Base-by-base conservation (phyloP, 495 filamentous ascomycete genomes). In the Tuber calosporum region DNA sequence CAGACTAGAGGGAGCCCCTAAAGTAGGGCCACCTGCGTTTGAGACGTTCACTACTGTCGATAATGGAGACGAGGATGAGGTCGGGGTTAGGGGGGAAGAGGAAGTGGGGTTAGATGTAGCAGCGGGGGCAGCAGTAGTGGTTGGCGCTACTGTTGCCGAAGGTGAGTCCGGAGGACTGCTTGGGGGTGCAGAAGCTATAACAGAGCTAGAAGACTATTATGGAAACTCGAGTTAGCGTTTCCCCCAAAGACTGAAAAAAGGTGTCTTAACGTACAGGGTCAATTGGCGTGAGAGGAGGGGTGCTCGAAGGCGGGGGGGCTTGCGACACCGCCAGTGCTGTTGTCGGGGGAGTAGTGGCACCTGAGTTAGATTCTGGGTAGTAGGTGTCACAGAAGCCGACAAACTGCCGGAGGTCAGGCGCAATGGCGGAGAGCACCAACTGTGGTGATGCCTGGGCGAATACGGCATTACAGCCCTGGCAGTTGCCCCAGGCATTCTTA, bases 1-100 rank as follows among this genome's bases (percentile, higher is more conserved):
- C 74, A 73, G 53, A 70, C 76, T 69, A 22, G 74, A 70, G 48
- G 67, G 62, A 70, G 72, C 62, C 41, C 36, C 76, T 62, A 48
- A 19, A 66, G 70, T 77, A 77, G 70, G 34, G 67, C 53, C 19
- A 34, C 53, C 53, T 5, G 53, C 13, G 26, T 9, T 17, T 34
- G 11, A 13, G 9, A 13, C 48, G 30, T 11, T 30, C 48, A 58
- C 48, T 30, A 30, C 48, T 26, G 11, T 13, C n/a, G 43, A n/a
- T n/a, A n/a, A n/a, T n/a, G n/a, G n/a, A n/a, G n/a, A n/a, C n/a
- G n/a, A n/a, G 19, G 43, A 48, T 13, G 48, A 30, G 0, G 48
- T 15, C 40, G 34, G 45, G 26, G 69, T 69, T 66, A 45, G 67
- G 73, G 62, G 71, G 70, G 70, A 37, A 62, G 48, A 8, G 43